A percentile compares a stretch with the other conserved stretches of the same genome.
Evolutionary conservation across 768 basidiomycete species (phyloP).

Genomic region (Sarcodon aspratus): DNA sequence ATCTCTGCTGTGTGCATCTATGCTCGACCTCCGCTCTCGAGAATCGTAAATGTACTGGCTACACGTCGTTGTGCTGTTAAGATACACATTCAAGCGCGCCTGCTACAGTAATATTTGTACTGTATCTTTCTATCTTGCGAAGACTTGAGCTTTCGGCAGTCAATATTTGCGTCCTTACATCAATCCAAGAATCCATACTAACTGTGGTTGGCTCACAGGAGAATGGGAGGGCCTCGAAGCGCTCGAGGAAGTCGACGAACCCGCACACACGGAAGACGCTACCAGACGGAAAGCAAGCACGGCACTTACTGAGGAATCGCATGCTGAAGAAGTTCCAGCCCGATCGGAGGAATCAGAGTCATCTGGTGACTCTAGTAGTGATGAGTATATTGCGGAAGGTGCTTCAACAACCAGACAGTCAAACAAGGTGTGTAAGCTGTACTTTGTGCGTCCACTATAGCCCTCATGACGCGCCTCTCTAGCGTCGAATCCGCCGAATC

Average conservation of each 20-base stretch:
- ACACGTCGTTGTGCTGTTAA: background rate
- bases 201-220: slow-evolving; percentile 34
- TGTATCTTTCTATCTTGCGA: background rate
- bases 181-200: slow-evolving; percentile 9
- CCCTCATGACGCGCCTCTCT: background rate
- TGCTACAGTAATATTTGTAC: background rate
- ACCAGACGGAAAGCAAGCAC: slow-evolving; percentile 20
- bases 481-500: slow-evolving; percentile 34
- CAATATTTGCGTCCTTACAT: slow-evolving; percentile 6
- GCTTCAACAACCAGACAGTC: too few species aligned
- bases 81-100: background rate
- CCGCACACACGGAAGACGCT: slow-evolving; percentile 5
- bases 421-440: too few species aligned
- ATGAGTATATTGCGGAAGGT: slow-evolving; percentile 52
- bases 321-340: slow-evolving; percentile 22
- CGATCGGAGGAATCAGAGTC: slow-evolving; percentile 12
- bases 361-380: slow-evolving; percentile 36
- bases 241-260: slow-evolving; percentile 28
- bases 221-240: slow-evolving; percentile 62
- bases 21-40: background rate
- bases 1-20: background rate
- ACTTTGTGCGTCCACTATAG: too few species aligned
- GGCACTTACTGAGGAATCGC: slow-evolving; percentile 29
- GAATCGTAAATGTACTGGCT: too few species aligned
- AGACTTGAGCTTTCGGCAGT: slow-evolving; percentile 5